Base-by-base conservation (phyloP, 2,329 filamentous ascomycete genomes). In the Alternaria sp. region DNA sequence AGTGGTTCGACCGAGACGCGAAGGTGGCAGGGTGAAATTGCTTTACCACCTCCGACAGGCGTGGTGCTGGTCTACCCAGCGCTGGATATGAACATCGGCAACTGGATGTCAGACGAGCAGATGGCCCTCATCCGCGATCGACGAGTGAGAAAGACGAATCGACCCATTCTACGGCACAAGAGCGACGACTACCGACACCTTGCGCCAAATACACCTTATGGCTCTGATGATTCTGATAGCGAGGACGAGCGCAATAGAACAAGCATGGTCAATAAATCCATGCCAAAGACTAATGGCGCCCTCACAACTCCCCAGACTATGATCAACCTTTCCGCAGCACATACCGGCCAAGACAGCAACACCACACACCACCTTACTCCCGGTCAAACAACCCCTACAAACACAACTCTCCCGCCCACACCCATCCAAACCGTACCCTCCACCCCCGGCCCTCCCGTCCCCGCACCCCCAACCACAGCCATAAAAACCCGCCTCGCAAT, bases 61-160 rank as follows among this genome's bases (percentile, higher is more conserved):
- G 78, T 98, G 7, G 84, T 98, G 0, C 83, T 97, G 48, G 88
- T 96, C 58, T 99, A 99, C 71, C 95, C 95, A 0, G 89, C 90
- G 0, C 80, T 99, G 58, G 95, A 98, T 71, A 93, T 98, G 90
- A 97, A 96, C 71, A 98, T 98, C 65, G 92, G 92, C 36, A 97
- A 93, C 77, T 99, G 95, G 95, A 98, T 99, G 93, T 93, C 92
- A 0, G 94, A 98, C 69, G 94, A 98, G 76, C 93, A 99, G 75
- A 96, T 98, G 92, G 88, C 92, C 0, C 80, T 99, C 60, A 96
- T 99, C 63, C 89, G 92, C 65, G 93, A 97, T 63, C 88, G 92
- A 10, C 86, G 88, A 57, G 88, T 88, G 73, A 86, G 92, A 24
- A 89, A 88, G 67, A 92, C 89, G 1, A 97, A 97, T 72, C 85